phyloP scores from a whole-genome alignment of 2,329 filamentous ascomycete species.

The Tolypocladium pustulatum region DNA sequence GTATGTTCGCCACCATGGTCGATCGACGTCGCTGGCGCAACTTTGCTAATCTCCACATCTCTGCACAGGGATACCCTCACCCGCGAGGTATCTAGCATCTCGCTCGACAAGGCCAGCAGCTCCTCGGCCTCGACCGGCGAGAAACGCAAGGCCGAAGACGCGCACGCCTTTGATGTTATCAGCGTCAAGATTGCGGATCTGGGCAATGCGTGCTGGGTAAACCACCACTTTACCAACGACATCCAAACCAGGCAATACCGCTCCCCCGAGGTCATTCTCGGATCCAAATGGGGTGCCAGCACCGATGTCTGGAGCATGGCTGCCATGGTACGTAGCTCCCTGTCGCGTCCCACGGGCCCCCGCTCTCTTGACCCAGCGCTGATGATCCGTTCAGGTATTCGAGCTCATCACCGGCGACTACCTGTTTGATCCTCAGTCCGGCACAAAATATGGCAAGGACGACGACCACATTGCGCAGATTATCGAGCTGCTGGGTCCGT shows the following conservation, averaged over 20 bases:
- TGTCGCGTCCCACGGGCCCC: background rate
- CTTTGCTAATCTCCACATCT: background rate
- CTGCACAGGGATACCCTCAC: slow-evolving; percentile 67
- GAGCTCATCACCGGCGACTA: slow-evolving; percentile 98
- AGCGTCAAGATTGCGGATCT: slow-evolving; percentile 98
- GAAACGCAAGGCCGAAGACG: slow-evolving; percentile 52
- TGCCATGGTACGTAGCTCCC: slow-evolving; percentile 66
- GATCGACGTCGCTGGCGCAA: background rate
- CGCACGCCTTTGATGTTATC: slow-evolving; percentile 58
- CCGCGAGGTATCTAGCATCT: slow-evolving; percentile 89
- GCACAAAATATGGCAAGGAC: slow-evolving; percentile 98
- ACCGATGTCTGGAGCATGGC: slow-evolving; percentile 99
- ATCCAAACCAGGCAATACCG: slow-evolving; percentile 97
- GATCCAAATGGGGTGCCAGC: slow-evolving; percentile 97
- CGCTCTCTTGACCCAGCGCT: background rate
- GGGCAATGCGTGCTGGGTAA: slow-evolving; percentile 97
- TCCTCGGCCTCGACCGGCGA: slow-evolving; percentile 45
- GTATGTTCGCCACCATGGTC: slow-evolving; percentile 41
- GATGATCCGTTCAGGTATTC: slow-evolving; percentile 57
- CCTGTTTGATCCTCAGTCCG: slow-evolving; percentile 94
- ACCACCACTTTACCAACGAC: slow-evolving; percentile 98
- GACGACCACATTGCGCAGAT: slow-evolving; percentile 99
- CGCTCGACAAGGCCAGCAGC: slow-evolving; percentile 62
- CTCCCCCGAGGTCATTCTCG: slow-evolving; percentile 92
- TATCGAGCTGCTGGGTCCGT: slow-evolving; percentile 88